phyloP scores from a whole-genome alignment of 108 stramenopile species.

The Schizochytrium sp. region DNA sequence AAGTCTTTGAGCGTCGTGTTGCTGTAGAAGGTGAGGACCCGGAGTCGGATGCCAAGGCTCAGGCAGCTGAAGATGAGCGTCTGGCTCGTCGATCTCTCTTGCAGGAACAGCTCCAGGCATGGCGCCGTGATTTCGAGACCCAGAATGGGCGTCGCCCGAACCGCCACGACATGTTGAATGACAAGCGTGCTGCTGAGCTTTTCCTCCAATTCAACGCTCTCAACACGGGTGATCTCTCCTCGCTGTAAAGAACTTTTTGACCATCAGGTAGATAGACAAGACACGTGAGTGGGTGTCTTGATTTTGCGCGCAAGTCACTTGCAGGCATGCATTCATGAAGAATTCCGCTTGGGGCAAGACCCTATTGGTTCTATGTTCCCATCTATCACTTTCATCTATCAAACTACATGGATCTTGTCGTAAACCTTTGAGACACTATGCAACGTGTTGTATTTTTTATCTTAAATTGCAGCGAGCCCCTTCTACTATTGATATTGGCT shows the following conservation, averaged over 20 bases:
- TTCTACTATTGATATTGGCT: too few species aligned
- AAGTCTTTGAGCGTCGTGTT: not conserved
- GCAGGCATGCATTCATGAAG: not conserved
- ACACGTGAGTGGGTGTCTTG: not conserved
- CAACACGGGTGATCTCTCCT: conserved; percentile 51
- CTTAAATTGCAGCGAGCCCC: too few species aligned
- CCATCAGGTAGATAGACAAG: too few species aligned
- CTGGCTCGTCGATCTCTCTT: not conserved
- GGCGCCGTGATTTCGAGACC: conserved; percentile 23
- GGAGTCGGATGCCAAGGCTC: conserved; percentile 24
- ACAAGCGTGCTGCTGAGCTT: not conserved
- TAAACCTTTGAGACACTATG: too few species aligned
- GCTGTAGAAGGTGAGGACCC: conserved; percentile 42
- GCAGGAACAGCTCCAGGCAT: conserved; percentile 25
- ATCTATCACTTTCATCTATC: too few species aligned
- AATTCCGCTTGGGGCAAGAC: too few species aligned
- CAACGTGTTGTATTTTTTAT: too few species aligned
- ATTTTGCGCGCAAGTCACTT: not conserved
- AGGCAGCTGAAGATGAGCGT: conserved; percentile 16
- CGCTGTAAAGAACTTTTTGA: not conserved
- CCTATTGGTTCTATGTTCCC: too few species aligned
- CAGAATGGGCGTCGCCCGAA: conserved; percentile 29
- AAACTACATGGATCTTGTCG: too few species aligned
- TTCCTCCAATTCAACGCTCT: conserved; percentile 28
- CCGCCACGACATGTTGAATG: conserved; percentile 45